Evolutionary conservation across 768 basidiomycete genomes (phyloP).

Genomic region (Russula ochroleuca): DNA sequence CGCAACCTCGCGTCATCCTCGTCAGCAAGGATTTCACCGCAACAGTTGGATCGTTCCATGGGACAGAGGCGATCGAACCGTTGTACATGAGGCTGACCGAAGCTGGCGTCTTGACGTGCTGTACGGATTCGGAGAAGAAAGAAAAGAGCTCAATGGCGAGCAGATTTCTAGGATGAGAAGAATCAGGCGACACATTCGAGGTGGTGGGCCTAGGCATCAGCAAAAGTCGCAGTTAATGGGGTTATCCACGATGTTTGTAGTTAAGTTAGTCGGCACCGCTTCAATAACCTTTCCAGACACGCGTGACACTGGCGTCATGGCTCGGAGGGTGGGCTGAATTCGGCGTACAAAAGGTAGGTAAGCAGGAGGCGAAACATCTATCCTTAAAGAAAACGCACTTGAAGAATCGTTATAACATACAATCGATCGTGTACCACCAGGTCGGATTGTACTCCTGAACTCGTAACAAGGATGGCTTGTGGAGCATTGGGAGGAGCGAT

Average conservation of each 20-base stretch:
- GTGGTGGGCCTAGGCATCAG: neutral
- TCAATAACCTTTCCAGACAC: neutral
- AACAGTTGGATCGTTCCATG: neutral
- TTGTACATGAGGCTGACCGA: slow-evolving; percentile 15
- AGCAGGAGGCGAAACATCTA: neutral
- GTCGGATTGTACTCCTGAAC: neutral
- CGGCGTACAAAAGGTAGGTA: neutral
- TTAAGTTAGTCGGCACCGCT: neutral
- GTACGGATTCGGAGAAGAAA: slow-evolving; percentile 18
- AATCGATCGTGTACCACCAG: neutral
- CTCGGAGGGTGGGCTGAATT: slow-evolving; percentile 3
- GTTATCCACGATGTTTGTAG: neutral
- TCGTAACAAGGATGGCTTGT: too few relatives aligned
- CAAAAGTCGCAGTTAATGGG: neutral
- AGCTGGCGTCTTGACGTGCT: slow-evolving; percentile 14
- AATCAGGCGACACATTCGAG: neutral
- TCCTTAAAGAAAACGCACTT: neutral
- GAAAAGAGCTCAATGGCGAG: slow-evolving; percentile 16
- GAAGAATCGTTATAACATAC: slow-evolving; percentile 9
- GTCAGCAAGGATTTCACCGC: neutral
- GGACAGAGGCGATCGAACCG: slow-evolving; percentile 8
- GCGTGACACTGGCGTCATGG: slow-evolving; percentile 16
- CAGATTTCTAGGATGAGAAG: neutral
- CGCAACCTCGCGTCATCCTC: neutral
- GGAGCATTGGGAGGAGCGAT: neutral